A percentile compares a stretch with the other conserved stretches of the same genome.
phyloP scores from a whole-genome alignment of 2,329 filamentous ascomycete genomes.

The Fusarium pininemorale region DNA sequence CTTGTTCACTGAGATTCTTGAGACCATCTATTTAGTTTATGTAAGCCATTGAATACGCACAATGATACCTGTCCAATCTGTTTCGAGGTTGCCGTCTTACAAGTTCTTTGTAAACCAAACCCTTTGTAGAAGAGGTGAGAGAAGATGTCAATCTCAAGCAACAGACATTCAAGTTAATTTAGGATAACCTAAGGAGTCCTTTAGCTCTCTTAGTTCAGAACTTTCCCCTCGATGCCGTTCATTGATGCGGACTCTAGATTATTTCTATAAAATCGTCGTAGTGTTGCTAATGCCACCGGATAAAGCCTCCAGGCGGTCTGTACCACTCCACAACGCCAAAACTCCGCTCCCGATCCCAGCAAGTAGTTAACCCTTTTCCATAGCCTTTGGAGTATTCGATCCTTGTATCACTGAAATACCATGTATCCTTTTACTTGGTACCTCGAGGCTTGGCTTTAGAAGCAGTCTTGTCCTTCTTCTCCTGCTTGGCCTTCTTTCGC shows the following conservation, averaged over 20 bases:
- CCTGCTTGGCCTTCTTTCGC: conserved; percentile 94
- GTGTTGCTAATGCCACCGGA: neutral
- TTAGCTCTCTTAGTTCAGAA: neutral
- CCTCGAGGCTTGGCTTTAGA: conserved; percentile 87
- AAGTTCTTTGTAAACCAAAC: neutral
- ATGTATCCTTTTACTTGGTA: conserved; percentile 43
- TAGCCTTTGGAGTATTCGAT: neutral
- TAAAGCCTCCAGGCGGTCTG: neutral
- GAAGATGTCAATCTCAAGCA: neutral
- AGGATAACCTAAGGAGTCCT: too few species aligned
- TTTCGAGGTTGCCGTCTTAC: neutral
- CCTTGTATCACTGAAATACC: neutral
- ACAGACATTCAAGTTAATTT: neutral
- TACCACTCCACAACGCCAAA: conserved; percentile 33
- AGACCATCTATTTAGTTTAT: neutral
- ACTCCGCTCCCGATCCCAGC: conserved; percentile 28
- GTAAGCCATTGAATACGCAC: neutral
- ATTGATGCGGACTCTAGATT: neutral
- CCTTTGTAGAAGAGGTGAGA: neutral
- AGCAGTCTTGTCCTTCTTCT: conserved; percentile 94
- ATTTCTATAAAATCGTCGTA: conserved; percentile 1
- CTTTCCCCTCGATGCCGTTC: neutral
- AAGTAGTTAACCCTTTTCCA: neutral
- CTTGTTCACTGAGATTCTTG: neutral
- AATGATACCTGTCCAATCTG: neutral